Evolutionary conservation across 2,329 filamentous ascomycete species (phyloP).

Genomic region (Fusarium ramigenum): DNA sequence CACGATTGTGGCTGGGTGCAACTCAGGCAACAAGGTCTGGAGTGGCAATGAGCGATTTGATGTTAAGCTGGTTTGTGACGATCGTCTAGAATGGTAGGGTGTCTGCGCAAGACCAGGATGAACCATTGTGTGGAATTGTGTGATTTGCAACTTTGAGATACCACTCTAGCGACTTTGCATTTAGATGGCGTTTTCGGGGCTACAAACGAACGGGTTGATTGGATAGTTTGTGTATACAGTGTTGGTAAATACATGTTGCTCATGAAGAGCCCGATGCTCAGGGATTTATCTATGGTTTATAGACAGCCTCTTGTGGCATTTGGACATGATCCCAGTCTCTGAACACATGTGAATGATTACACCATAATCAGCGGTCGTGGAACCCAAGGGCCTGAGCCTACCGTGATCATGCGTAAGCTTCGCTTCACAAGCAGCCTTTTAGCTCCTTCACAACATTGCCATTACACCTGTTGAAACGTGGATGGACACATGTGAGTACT

Average conservation of each 20-base stretch:
- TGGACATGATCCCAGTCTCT: not conserved
- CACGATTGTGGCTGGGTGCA: constrained; percentile 61
- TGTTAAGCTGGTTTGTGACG: constrained; percentile 67
- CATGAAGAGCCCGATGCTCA: not conserved
- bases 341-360: constrained; percentile 1
- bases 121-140: not conserved
- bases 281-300: not conserved
- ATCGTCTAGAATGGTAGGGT: constrained; percentile 63
- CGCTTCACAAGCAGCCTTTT: not conserved
- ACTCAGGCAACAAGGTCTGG: constrained; percentile 65
- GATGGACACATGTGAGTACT: not conserved
- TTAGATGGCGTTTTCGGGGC: constrained; percentile 10
- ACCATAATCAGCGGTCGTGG: constrained; percentile 1
- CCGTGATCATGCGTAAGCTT: constrained; percentile 8
- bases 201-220: not conserved
- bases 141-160: constrained; percentile 35
- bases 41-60: constrained; percentile 64
- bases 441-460: not conserved
- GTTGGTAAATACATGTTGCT: not conserved
- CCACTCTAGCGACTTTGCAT: constrained; percentile 30
- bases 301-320: not conserved
- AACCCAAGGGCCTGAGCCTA: constrained; percentile 8
- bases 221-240: not conserved
- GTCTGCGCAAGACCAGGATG: not conserved
- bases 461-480: not conserved